A percentile compares a stretch with the other conserved stretches of the same genome.
Conservation (phyloP, 768 basidiomycete genomes). For the Phlegmacium glaucopus region DNA sequence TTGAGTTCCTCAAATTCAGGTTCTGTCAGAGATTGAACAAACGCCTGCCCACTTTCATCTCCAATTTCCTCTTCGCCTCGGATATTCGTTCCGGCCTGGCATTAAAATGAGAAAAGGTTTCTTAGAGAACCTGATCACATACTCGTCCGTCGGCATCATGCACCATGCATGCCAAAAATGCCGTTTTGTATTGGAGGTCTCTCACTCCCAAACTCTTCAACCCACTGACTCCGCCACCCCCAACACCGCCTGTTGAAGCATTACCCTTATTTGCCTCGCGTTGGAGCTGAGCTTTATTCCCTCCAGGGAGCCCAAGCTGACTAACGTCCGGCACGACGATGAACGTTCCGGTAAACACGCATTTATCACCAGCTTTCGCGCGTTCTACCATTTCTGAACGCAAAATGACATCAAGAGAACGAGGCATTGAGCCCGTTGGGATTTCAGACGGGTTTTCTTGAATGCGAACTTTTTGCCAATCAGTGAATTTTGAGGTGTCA, state of each 20-base stretch:
- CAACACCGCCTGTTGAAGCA: constrained; percentile 58
- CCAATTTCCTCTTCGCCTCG: constrained; percentile 84
- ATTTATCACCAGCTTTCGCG: constrained; percentile 99
- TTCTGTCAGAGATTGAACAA: constrained; percentile 85
- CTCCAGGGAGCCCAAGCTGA: constrained; percentile 92
- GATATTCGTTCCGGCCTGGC: constrained; percentile 79
- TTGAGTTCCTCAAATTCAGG: constrained; percentile 95
- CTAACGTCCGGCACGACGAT: constrained; percentile 98
- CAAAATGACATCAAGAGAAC: constrained; percentile 93
- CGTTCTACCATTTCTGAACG: constrained; percentile 95
- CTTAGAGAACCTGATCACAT: constrained; percentile 26
- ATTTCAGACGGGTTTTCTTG: constrained; percentile 99
- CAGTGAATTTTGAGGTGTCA: constrained; percentile 93
- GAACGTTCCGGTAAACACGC: constrained; percentile 96
- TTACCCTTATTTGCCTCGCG: constrained; percentile 75
- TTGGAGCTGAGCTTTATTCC: constrained; percentile 87
- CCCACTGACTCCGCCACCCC: constrained; percentile 85
- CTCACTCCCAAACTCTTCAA: constrained; percentile 92
- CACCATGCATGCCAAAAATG: constrained; percentile 97
- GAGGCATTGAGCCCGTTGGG: constrained; percentile 97
- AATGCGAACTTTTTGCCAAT: constrained; percentile 99
- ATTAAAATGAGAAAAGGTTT: neutral
- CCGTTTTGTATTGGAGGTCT: constrained; percentile 97
- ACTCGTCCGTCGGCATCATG: constrained; percentile 88
- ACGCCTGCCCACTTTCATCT: constrained; percentile 76